Conservation (phyloP, 2,329 filamentous ascomycete genomes). For the Corinectria fuckeliana region DNA sequence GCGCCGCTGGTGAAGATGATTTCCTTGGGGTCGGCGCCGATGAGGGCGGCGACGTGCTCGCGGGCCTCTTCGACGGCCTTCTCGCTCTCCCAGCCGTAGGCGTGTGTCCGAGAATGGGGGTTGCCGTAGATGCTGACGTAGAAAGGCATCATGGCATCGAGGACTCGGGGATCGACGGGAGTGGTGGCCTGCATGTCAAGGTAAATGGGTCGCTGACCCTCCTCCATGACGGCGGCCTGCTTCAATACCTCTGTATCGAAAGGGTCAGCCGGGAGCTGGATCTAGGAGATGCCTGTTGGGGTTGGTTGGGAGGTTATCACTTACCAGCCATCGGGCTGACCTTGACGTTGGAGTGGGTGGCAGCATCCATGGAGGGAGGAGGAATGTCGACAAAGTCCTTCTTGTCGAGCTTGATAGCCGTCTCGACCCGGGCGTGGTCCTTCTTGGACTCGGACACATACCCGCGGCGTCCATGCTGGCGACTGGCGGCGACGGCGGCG, state of each 20-base stretch:
- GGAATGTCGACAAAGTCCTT: slow-evolving; percentile 73
- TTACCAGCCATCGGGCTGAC: slow-evolving; percentile 78
- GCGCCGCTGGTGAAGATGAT: slow-evolving; percentile 99
- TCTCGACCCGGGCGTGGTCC: slow-evolving; percentile 83
- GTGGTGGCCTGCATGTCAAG: slow-evolving; percentile 99
- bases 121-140: slow-evolving; percentile 95
- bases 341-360: slow-evolving; percentile 67
- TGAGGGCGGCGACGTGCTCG: slow-evolving; percentile 80
- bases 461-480: slow-evolving; percentile 53
- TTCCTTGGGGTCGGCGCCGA: slow-evolving; percentile 95
- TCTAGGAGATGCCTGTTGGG: background rate
- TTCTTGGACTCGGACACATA: slow-evolving; percentile 88
- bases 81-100: slow-evolving; percentile 98
- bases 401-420: slow-evolving; percentile 85
- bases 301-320: slow-evolving; percentile 7
- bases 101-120: slow-evolving; percentile 95
- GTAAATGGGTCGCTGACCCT: slow-evolving; percentile 93
- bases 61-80: slow-evolving; percentile 90
- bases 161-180: slow-evolving; percentile 89
- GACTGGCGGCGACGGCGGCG: slow-evolving; percentile 39
- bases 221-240: slow-evolving; percentile 90
- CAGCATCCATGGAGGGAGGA: slow-evolving; percentile 40
- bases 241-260: slow-evolving; percentile 73
- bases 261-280: slow-evolving; percentile 23
- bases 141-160: slow-evolving; percentile 96